A percentile compares a stretch with the other conserved stretches of the same genome.
Evolutionary conservation across 805 yeast species (phyloP).

Genomic region (Metschnikowia cerradonensis): DNA sequence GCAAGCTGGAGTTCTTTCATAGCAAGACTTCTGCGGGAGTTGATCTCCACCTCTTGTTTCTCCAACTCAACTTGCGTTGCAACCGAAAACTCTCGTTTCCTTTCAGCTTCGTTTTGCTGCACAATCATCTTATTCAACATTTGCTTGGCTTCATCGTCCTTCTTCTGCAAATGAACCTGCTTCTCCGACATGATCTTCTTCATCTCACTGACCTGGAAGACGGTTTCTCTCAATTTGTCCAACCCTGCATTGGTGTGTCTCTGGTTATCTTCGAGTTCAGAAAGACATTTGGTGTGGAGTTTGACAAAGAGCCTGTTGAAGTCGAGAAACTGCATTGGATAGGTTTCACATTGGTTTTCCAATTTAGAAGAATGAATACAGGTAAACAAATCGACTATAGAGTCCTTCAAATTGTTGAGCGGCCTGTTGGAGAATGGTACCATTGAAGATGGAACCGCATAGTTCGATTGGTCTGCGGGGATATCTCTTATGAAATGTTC

Average conservation of each 20-base stretch:
- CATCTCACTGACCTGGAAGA: slow-evolving; percentile 62
- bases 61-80: slow-evolving; percentile 68
- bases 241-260: slow-evolving; percentile 71
- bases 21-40: slow-evolving; percentile 50
- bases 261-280: slow-evolving; percentile 58
- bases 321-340: slow-evolving; percentile 57
- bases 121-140: slow-evolving; percentile 72
- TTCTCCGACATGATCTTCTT: slow-evolving; percentile 52
- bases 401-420: slow-evolving; percentile 35
- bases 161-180: slow-evolving; percentile 43
- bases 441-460: slow-evolving; percentile 28
- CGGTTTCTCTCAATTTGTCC: slow-evolving; percentile 72
- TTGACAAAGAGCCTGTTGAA: slow-evolving; percentile 44
- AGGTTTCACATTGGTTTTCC: slow-evolving; percentile 11
- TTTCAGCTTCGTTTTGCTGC: slow-evolving; percentile 89
- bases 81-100: slow-evolving; percentile 80
- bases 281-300: slow-evolving; percentile 41
- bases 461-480: slow-evolving; percentile 52
- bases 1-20: slow-evolving; percentile 64
- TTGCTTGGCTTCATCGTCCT: slow-evolving; percentile 63
- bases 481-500: slow-evolving; percentile 34
- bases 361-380: slow-evolving; percentile 38
- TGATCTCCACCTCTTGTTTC: slow-evolving; percentile 60
- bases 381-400: slow-evolving; percentile 45
- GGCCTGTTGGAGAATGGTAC: slow-evolving; percentile 10